These are phyloP conservation scores for Somion occarium DNA, from an alignment of 1,284 basidiomycete genomes.

Conservation along the genomic window DNA sequence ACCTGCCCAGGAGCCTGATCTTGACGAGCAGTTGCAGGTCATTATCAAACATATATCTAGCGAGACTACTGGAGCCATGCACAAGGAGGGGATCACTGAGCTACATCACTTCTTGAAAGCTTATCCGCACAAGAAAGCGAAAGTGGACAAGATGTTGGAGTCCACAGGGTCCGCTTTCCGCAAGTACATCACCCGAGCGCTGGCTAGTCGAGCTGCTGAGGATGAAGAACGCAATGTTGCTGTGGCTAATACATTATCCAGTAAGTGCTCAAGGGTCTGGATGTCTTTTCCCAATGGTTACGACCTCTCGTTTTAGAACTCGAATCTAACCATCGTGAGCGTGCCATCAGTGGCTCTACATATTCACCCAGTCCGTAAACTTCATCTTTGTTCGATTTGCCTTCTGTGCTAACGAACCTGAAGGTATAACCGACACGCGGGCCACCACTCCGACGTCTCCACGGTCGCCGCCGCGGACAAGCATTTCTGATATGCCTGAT, in stretches of 20 bases:
- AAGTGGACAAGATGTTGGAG: conserved; percentile 83
- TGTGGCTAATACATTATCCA: conserved; percentile 72
- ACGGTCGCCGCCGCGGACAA: conserved; percentile 31
- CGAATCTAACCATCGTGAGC: conserved; percentile 48
- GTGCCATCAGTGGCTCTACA: conserved; percentile 16
- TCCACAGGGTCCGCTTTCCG: conserved; percentile 78
- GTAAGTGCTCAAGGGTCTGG: conserved; percentile 54
- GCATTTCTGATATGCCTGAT: conserved; percentile 28
- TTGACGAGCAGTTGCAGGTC: conserved; percentile 72
- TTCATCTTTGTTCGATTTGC: not conserved
- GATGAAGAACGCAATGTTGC: conserved; percentile 76
- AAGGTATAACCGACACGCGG: not conserved
- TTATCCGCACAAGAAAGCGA: conserved; percentile 82
- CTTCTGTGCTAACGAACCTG: not conserved
- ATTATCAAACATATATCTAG: conserved; percentile 91
- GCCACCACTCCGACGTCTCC: conserved; percentile 20
- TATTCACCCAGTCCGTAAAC: conserved; percentile 16
- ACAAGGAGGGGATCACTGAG: conserved; percentile 92
- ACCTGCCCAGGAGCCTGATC: conserved; percentile 68
- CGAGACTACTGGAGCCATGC: conserved; percentile 77
- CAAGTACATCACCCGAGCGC: conserved; percentile 79
- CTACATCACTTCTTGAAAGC: conserved; percentile 92
- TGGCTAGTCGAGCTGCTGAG: conserved; percentile 80
- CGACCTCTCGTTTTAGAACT: conserved; percentile 47
- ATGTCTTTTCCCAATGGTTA: not conserved